phyloP scores from a whole-genome alignment of 345 rosid species.

The Eucalyptus camaldulensis region DNA sequence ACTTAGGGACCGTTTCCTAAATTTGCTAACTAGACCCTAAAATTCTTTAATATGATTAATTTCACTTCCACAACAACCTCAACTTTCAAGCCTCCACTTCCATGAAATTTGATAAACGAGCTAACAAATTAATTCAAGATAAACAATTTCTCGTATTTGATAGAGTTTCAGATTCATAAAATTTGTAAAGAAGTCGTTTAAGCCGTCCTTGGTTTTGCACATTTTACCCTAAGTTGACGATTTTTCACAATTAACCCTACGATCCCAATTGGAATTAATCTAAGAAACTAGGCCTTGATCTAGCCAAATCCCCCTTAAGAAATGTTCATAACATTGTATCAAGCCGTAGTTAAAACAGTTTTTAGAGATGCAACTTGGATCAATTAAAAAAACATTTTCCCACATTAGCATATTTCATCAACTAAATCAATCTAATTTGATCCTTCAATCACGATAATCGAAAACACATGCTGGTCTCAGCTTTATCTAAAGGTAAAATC shows the following conservation, averaged over 20 bases:
- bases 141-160: not conserved
- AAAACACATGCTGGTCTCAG: not conserved
- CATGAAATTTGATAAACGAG: not conserved
- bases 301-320: not conserved
- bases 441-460: not conserved
- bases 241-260: not conserved
- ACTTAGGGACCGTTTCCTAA: not conserved
- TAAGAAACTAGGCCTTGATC: not conserved
- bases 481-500: not conserved
- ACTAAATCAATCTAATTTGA: not conserved
- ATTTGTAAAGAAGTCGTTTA: not conserved
- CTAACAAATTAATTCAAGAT: not conserved
- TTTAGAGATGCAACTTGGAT: not conserved
- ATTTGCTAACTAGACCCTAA: not conserved
- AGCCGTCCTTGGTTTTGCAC: not conserved
- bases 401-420: not conserved
- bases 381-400: not conserved
- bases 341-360: not conserved
- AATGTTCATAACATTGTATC: not conserved
- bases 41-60: not conserved
- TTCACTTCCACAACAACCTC: not conserved
- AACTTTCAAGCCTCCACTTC: not conserved
- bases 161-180: not conserved
- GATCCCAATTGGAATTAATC: not conserved
- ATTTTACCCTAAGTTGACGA: not conserved